Evolutionary conservation across 2,329 filamentous ascomycete species (phyloP), one percentile per base, ranked within the genome.

Genomic region (Teratosphaeria gauchensis): DNA sequence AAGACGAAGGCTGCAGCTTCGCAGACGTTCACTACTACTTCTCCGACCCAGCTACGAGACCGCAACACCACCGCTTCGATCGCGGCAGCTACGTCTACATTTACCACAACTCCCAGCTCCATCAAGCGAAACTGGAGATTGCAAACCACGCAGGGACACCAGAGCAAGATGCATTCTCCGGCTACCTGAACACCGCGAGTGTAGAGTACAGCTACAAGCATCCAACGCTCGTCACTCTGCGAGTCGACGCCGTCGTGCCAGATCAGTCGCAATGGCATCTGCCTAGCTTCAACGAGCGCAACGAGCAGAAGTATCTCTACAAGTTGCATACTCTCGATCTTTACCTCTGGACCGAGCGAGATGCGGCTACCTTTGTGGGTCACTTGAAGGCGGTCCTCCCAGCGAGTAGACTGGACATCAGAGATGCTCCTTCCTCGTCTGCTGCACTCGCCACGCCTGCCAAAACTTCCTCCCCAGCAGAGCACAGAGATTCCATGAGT

Each of bases 1-100:
- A n/a, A 48, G 42, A 8, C 16, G 19, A 2, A 21, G 14, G 8
- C 33, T 19, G 19, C 62, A 92, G 88, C 67, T 91, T 89, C 68
- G 87, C 83, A 62, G 89, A 92, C 68, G 71, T 91, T 57, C 89
- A 92, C 72, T 92, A 91, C 73, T 90, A 85, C 73, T 90, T 91
- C 74, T 81, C 82, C 30, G 80, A 84, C n/a, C 84, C 86, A 2
- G 79, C 80, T 5, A 78, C 80, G 58, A 84, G 81, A 58, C 88
- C 88, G 32, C 83, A 80, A n/a, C 89, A 92, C 72, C 87, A 92
- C 72, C 84, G 88, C 56, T 92, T 92, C 72, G 86, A 90, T 72
- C 88, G 88, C 71, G 82, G 85, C 53, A 91, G 87, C 7, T 92
- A 92, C 71, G 82, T 92, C 59, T 92, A 92, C 69, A 77, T 92